These are phyloP conservation scores for Cordyceps javanica DNA, from an alignment of 2,329 filamentous ascomycete genomes.

Conservation along the genomic window DNA sequence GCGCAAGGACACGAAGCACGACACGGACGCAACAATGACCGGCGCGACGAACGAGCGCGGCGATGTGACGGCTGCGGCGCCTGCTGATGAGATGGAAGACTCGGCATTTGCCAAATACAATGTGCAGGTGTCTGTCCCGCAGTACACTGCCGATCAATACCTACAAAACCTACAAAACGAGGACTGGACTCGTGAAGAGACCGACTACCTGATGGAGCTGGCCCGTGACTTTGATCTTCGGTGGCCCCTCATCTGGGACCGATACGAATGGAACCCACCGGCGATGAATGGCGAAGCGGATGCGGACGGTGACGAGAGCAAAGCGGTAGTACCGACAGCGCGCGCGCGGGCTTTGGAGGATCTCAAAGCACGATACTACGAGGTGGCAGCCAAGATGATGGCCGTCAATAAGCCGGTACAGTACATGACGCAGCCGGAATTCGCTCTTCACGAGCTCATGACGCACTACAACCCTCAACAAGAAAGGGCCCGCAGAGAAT, in stretches of 20 bases:
- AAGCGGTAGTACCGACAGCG: constrained; percentile 46
- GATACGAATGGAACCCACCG: constrained; percentile 67
- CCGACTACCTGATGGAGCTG: constrained; percentile 77
- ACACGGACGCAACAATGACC: constrained; percentile 21
- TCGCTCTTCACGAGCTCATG: constrained; percentile 76
- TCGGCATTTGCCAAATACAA: constrained; percentile 81
- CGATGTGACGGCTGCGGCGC: constrained; percentile 20
- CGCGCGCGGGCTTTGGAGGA: constrained; percentile 70
- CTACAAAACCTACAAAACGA: constrained; percentile 62
- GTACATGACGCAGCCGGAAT: constrained; percentile 84
- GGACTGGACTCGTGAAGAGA: constrained; percentile 89
- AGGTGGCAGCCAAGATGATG: constrained; percentile 77
- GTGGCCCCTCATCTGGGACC: constrained; percentile 88
- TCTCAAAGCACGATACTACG: constrained; percentile 86
- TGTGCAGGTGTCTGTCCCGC: constrained; percentile 67
- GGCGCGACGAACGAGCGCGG: constrained; percentile 19
- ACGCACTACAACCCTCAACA: constrained; percentile 75
- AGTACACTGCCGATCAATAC: constrained; percentile 86
- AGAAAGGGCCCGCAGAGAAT: constrained; percentile 75
- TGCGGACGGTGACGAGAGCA: constrained; percentile 40
- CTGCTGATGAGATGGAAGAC: constrained; percentile 42
- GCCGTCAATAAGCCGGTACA: constrained; percentile 71
- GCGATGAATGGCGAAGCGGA: constrained; percentile 39
- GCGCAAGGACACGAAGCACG: constrained; percentile 48
- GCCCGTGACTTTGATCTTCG: constrained; percentile 76